These are phyloP conservation scores for Arthrinium phaeospermum DNA, from an alignment of 2,329 filamentous ascomycete species.

Conservation along the genomic window DNA sequence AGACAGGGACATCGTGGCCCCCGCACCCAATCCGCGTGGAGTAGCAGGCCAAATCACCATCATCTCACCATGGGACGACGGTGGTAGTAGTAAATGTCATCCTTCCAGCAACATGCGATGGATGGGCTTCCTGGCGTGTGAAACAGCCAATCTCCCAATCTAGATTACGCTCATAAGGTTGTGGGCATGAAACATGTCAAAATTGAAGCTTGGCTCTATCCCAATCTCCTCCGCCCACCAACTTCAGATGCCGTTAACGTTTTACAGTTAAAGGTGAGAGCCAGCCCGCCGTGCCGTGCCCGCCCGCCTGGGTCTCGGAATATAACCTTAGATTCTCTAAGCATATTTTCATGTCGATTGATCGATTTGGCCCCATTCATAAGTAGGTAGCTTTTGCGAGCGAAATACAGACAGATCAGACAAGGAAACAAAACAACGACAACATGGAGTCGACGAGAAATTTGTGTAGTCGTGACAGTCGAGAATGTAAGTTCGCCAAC, in stretches of 20 bases:
- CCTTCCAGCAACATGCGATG: neutral
- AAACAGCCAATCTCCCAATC: constrained; percentile 1
- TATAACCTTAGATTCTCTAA: neutral
- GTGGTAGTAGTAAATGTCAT: neutral
- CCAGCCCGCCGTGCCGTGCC: neutral
- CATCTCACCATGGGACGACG: neutral
- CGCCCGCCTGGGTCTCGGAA: neutral
- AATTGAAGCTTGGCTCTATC: constrained; percentile 1
- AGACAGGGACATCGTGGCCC: constrained; percentile 24
- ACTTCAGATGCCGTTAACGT: constrained; percentile 9
- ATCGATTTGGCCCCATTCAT: neutral
- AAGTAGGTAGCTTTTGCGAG: neutral
- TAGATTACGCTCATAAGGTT: constrained; percentile 14
- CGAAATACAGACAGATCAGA: neutral
- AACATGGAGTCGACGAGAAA: neutral
- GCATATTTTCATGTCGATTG: neutral
- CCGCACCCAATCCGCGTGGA: neutral
- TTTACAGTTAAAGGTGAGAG: neutral
- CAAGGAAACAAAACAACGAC: neutral
- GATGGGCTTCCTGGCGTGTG: neutral
- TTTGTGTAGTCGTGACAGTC: neutral
- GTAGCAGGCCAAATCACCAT: neutral
- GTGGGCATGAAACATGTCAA: constrained; percentile 16
- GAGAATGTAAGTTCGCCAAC: neutral
- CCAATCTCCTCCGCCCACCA: neutral